phyloP scores from a whole-genome alignment of 345 rosid genomes.

The Eucalyptus lansdowneana region DNA sequence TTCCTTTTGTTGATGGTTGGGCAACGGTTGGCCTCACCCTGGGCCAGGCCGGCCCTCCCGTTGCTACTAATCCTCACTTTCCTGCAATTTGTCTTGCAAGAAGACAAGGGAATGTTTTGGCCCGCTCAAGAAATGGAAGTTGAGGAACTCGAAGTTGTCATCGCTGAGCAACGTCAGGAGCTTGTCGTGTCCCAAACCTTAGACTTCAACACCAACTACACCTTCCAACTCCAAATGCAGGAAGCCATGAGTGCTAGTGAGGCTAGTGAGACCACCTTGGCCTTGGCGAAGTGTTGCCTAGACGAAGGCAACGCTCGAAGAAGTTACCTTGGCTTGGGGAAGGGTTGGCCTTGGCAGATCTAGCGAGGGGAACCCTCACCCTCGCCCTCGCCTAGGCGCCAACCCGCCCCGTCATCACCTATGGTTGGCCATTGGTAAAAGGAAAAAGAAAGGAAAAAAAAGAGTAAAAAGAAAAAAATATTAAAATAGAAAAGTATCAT shows the following conservation, averaged over 20 bases:
- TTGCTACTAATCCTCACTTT: not conserved
- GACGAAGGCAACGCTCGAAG: not conserved
- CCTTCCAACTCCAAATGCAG: not conserved
- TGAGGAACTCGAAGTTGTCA: not conserved
- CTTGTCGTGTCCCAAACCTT: not conserved
- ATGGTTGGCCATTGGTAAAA: no score
- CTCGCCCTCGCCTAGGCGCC: not conserved
- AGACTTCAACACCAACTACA: not conserved
- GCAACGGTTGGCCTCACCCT: not conserved
- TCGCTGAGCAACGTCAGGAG: not conserved
- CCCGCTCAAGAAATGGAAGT: not conserved
- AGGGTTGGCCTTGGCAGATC: accelerated
- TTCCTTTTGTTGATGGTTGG: not conserved
- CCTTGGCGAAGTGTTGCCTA: not conserved
- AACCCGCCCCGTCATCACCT: not conserved
- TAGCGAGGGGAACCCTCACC: not conserved
- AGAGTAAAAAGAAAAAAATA: no score
- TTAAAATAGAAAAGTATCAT: no score
- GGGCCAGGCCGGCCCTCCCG: not conserved
- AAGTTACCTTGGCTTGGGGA: not conserved
- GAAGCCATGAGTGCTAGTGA: not conserved
- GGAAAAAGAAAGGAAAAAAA: no score
- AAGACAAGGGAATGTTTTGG: not conserved
- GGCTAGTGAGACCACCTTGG: not conserved
- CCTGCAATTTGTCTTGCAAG: not conserved